Percentiles rank a stretch among this genome's conserved stretches.
phyloP scores from a whole-genome alignment of 2,329 filamentous ascomycete genomes.

The Tolypocladium endophyticum region DNA sequence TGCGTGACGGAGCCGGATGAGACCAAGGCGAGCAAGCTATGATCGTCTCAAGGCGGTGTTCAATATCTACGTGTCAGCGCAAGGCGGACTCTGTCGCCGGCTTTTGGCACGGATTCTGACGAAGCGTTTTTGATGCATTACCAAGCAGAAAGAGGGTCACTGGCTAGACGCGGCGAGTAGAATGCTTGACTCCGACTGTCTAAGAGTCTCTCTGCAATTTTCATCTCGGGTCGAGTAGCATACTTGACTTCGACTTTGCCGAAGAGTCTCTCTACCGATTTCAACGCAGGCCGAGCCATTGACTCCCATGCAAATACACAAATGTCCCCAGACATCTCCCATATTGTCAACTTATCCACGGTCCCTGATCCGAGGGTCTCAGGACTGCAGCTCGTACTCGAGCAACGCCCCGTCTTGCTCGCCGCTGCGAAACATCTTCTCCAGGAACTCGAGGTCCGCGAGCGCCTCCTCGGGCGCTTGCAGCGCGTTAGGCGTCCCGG shows the following conservation, averaged over 20 bases:
- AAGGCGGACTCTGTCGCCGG: neutral
- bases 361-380: neutral
- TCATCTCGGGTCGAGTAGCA: neutral
- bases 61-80: neutral
- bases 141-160: neutral
- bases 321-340: too few species aligned
- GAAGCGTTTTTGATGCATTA: neutral
- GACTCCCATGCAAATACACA: too few species aligned
- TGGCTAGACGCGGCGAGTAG: neutral
- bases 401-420: conserved; percentile 28
- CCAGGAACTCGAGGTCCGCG: conserved; percentile 49
- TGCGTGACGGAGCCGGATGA: conserved; percentile 12
- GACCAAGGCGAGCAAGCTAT: conserved; percentile 1
- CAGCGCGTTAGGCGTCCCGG: conserved; percentile 35
- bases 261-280: too few species aligned
- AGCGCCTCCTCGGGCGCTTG: conserved; percentile 49
- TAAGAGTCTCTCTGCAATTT: neutral
- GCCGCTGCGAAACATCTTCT: conserved; percentile 38
- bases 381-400: conserved; percentile 22
- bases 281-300: too few species aligned
- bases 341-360: neutral
- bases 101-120: neutral
- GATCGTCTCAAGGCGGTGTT: neutral
- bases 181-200: neutral
- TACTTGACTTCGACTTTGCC: too few species aligned